Percentiles rank a stretch among this genome's conserved stretches.
Conservation (phyloP, 169 alveolate species). For the Toxoplasma gondii region DNA sequence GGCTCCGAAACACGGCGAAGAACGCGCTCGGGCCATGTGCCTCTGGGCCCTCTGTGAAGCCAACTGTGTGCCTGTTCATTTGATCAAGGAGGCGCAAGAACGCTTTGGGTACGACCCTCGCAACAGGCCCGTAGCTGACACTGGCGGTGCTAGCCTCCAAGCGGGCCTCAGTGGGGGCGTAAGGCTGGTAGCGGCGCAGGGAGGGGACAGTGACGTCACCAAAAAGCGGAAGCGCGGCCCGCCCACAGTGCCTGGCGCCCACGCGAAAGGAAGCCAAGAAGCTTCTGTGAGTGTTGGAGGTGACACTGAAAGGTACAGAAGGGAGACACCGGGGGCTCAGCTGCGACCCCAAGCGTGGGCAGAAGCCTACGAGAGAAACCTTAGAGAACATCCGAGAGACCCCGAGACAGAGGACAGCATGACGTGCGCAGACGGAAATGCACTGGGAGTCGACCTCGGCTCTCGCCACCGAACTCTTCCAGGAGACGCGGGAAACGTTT, state of each 20-base stretch:
- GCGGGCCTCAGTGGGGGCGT: background rate
- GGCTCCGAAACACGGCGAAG: conserved; percentile 68
- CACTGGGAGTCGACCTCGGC: background rate
- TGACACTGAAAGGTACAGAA: background rate
- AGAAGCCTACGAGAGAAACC: background rate
- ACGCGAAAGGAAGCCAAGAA: background rate
- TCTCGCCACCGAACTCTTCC: background rate
- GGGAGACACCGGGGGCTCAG: background rate
- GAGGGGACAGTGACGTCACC: background rate
- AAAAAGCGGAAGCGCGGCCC: background rate
- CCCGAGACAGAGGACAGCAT: background rate
- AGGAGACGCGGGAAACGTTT: background rate
- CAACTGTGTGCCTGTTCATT: conserved; percentile 63
- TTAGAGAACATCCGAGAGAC: background rate
- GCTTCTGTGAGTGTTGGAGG: background rate
- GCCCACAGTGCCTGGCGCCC: background rate
- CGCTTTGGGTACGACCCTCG: conserved; percentile 65
- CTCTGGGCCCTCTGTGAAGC: conserved; percentile 66
- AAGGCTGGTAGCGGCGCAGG: background rate
- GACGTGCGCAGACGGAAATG: background rate
- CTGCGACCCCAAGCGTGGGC: background rate
- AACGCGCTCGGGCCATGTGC: conserved; percentile 59
- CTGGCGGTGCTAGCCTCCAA: background rate
- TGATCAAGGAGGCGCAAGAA: conserved; percentile 62
- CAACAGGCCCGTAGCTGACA: background rate